Percentiles rank a stretch among this genome's conserved stretches.
phyloP scores from a whole-genome alignment of 1,284 basidiomycete species.

The Pseudomicrostroma phylloplanum region DNA sequence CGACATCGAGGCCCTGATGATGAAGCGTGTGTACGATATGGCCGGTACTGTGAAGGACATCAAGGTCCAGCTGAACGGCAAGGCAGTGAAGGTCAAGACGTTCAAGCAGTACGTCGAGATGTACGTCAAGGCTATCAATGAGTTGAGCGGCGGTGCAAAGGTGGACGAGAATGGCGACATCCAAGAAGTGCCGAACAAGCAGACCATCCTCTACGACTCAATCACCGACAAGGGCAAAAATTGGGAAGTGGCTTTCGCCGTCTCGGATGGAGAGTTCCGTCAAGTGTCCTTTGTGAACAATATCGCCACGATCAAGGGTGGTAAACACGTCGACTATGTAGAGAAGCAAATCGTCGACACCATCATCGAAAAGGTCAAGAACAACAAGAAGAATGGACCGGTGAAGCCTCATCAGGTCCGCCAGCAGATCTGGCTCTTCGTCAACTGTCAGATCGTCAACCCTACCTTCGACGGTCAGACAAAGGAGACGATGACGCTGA shows the following conservation, averaged over 20 bases:
- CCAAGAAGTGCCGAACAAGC: constrained; percentile 65
- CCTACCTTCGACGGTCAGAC: constrained; percentile 99
- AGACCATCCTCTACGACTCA: constrained; percentile 74
- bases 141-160: constrained; percentile 38
- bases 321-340: constrained; percentile 83
- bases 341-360: constrained; percentile 80
- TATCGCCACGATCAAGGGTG: constrained; percentile 93
- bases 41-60: constrained; percentile 88
- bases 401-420: constrained; percentile 91
- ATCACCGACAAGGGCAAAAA: constrained; percentile 60
- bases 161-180: constrained; percentile 21
- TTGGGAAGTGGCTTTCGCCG: constrained; percentile 94
- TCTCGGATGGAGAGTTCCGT: constrained; percentile 78
- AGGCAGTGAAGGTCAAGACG: constrained; percentile 83
- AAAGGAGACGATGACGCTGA: constrained; percentile 89
- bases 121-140: constrained; percentile 59
- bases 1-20: constrained; percentile 80
- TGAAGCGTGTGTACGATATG: constrained; percentile 95
- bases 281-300: constrained; percentile 91
- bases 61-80: constrained; percentile 89
- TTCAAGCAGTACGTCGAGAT: constrained; percentile 98
- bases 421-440: constrained; percentile 97
- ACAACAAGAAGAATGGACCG: constrained; percentile 81
- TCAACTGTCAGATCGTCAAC: constrained; percentile 94
- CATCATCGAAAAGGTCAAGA: constrained; percentile 69